Conservation (phyloP, 2,329 filamentous ascomycete genomes). For the Helotiales sp. region DNA sequence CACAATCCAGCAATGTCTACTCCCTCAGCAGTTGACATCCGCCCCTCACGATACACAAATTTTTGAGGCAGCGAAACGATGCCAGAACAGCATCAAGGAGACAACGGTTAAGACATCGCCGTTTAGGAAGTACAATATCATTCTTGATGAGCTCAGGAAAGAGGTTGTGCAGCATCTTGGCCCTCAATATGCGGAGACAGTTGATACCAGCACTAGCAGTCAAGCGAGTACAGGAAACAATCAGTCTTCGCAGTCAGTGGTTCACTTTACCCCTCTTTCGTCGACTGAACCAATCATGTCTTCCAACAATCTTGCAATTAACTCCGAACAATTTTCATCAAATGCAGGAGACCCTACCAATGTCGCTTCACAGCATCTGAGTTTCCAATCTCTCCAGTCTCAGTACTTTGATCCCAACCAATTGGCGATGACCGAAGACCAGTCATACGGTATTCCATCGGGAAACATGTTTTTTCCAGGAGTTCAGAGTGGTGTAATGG, state of each 20-base stretch:
- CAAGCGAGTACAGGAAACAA: not conserved
- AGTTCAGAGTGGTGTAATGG: constrained; percentile 11
- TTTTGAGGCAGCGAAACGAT: constrained; percentile 22
- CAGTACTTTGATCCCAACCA: not conserved
- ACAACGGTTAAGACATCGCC: constrained; percentile 16
- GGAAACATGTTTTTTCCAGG: not conserved
- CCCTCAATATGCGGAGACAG: not conserved
- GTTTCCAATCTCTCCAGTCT: not conserved
- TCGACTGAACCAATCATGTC: not conserved
- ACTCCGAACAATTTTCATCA: not conserved
- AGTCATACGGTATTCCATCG: not conserved
- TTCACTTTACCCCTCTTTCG: not conserved
- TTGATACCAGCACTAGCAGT: too few species aligned
- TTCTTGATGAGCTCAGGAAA: constrained; percentile 46
- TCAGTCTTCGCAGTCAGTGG: not conserved
- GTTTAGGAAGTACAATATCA: constrained; percentile 46
- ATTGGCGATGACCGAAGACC: not conserved
- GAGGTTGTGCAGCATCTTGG: constrained; percentile 20
- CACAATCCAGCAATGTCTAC: constrained; percentile 49
- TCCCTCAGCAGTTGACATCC: not conserved
- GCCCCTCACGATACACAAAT: not conserved
- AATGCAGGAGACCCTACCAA: not conserved
- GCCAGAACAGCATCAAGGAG: constrained; percentile 35
- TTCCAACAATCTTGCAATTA: not conserved
- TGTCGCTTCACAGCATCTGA: not conserved